These are phyloP conservation scores for Fusarium sp. DNA, from an alignment of 2,329 filamentous ascomycete genomes.

Conservation along the genomic window DNA sequence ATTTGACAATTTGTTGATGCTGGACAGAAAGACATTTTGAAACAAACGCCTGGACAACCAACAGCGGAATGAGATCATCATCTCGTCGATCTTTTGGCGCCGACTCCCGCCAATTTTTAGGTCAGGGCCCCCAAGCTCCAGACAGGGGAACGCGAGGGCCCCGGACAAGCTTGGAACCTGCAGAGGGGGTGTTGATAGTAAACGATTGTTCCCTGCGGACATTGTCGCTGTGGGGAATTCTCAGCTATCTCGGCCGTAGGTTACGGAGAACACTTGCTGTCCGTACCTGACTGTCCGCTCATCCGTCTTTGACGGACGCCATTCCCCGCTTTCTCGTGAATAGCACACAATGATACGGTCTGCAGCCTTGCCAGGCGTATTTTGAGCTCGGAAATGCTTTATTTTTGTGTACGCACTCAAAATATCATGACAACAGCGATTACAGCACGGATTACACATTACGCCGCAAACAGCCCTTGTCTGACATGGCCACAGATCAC, in stretches of 20 bases:
- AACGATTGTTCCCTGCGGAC: conserved; percentile 19
- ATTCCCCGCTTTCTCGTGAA: conserved; percentile 40
- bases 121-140: conserved; percentile 37
- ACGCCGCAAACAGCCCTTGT: background rate
- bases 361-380: conserved; percentile 44
- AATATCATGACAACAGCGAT: background rate
- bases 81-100: conserved; percentile 46
- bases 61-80: conserved; percentile 48
- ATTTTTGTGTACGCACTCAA: background rate
- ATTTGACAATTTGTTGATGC: conserved; percentile 36
- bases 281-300: conserved; percentile 25
- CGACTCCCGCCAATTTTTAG: conserved; percentile 45
- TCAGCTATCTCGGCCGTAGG: conserved; percentile 43
- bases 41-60: conserved; percentile 45
- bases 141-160: conserved; percentile 28
- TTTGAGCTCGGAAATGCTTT: conserved; percentile 11
- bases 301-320: conserved; percentile 30
- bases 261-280: conserved; percentile 35
- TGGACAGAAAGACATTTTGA: conserved; percentile 40
- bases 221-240: conserved; percentile 36
- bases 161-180: conserved; percentile 12
- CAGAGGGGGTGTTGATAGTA: conserved; percentile 37
- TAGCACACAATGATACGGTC: conserved; percentile 36
- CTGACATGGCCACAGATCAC: background rate
- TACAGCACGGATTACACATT: background rate